Evolutionary conservation across 164 flowering plant genomes (phyloP).

Genomic region (Litsea cubeba): DNA sequence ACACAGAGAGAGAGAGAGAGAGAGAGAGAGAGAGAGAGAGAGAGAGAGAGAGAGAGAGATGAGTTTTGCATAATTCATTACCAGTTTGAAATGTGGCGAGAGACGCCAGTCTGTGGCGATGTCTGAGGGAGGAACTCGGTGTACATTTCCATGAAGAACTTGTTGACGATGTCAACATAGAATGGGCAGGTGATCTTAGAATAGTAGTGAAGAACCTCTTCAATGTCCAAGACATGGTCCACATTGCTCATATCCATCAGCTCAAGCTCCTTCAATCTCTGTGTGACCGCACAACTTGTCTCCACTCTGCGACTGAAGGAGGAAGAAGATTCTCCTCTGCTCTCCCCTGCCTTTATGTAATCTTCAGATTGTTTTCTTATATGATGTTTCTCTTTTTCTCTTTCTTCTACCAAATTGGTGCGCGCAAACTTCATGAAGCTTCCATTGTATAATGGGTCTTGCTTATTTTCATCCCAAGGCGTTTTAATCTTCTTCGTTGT

Average conservation of each 20-base stretch:
- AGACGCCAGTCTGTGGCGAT: neutral
- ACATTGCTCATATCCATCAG: slow-evolving; percentile 48
- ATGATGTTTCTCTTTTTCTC: neutral
- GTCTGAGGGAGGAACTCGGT: slow-evolving; percentile 30
- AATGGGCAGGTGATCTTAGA: slow-evolving; percentile 70
- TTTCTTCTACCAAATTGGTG: neutral
- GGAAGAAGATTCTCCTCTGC: slow-evolving; percentile 11
- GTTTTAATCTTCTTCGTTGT: slow-evolving; percentile 2
- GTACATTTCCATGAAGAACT: slow-evolving; percentile 58
- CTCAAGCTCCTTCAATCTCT: slow-evolving; percentile 62
- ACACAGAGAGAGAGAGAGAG: too few relatives aligned
- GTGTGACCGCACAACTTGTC: slow-evolving; percentile 22
- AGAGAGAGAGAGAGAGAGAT: neutral
- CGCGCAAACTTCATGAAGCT: slow-evolving; percentile 18
- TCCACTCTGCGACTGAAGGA: slow-evolving; percentile 14
- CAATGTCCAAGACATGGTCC: slow-evolving; percentile 63
- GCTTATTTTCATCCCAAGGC: slow-evolving; percentile 12
- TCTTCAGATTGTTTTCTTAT: neutral
- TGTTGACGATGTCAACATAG: slow-evolving; percentile 75
- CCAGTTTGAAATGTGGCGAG: neutral
- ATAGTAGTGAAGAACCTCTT: slow-evolving; percentile 71
- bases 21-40: slow-evolving; percentile 2
- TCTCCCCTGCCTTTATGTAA: neutral
- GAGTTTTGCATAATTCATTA: neutral
- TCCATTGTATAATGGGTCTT: slow-evolving; percentile 8